Base-by-base conservation (phyloP, 306 rosid genomes). In the Gynostemma pentaphyllum region DNA sequence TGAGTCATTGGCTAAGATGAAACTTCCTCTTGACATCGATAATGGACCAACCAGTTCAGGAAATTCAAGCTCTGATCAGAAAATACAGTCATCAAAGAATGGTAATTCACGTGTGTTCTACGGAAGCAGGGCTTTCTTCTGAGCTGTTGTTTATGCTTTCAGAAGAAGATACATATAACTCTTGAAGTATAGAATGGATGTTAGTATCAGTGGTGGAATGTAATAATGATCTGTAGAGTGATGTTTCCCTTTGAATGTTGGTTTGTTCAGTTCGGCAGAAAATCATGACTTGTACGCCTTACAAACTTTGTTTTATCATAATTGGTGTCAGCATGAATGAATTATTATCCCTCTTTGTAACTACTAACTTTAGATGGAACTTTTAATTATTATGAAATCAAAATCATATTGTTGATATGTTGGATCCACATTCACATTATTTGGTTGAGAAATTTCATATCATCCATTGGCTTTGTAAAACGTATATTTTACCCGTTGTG, bases 121-220 rank as follows among this genome's bases (percentile, higher is more conserved):
- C 32, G 99, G 99, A 12, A 92, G 99, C 71, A 75, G 99, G 59
- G 99, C 96, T 68, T 92, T 92, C 85, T 92, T 92, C 82, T 92
- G 80, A 88, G 62, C 70, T 60, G 64, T 61, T 46, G 46, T 57
- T 70, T 67, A 72, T 55, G 70, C 70, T 66, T 76, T 81, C 68
- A 11, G 70, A 77, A 72, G 80, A 71, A 74, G 72, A 74, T 61
- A 64, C 45, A 61, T 65, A 81, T 82, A 81, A 82, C 84, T 78
- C 62, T 72, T 68, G 79, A 86, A 73, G 70, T 74, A 79, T 81
- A 75, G 80, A 75, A 37, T 4, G 64, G 66, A 67, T 70, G 59
- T 78, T 78, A 81, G 73, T 81, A 39, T 72, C 64, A 67, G 80
- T 80, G 65, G 74, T 73, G 79, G 77, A 74, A 53, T 77, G 68